Base-by-base conservation (phyloP, 2,329 filamentous ascomycete species). In the Cladophialophora carrionii region DNA sequence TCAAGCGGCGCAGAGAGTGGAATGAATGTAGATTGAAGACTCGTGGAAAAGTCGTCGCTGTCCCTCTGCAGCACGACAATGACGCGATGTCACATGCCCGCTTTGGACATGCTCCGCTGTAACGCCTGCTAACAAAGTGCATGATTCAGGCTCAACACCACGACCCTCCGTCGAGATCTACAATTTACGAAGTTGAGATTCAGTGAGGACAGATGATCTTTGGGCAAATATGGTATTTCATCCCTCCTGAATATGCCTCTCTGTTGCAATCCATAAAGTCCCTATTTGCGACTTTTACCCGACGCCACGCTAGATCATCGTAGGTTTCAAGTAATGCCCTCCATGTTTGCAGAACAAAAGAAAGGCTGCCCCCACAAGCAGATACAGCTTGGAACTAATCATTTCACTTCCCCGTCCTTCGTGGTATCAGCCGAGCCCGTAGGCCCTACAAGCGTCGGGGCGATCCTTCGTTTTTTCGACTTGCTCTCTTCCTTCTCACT, bases 401-500 rank as follows among this genome's bases (percentile, higher is more conserved):
- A 54, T 17, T 54, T 54, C 17, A 26, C 63, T 29, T 51, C 57
- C 22, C 63, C 67, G 20, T 65, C 62, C 37, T 61, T 65, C 14
- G 57, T n/a, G 37, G 14, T 26, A 8, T 67, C 64, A n/a, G 32
- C 51, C 24, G 64, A 61, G 8, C 67, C 64, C n/a, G 62, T 55
- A 20, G 67, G 63, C 20, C 65, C 68, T 29, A 76, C 68, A 58
- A 74, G 63, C 1, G 74, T 75, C 4, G 74, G 74, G 14, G 73
- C 73, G 31, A 76, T 72, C 59, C 74, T 69, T 57, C 74, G 60
- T 64, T 71, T 75, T 67, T 76, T 76, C 12, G 71, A 61, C 52
- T 71, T 68, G 49, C 46, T 61, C 6, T 73, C 74, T 57, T 70
- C 66, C 4, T 80, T 79, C 59, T 84, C 80, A 6, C 79, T 78